Evolutionary conservation across 2,329 filamentous ascomycete genomes (phyloP).

Genomic region (Ceratocystis cubensis): DNA sequence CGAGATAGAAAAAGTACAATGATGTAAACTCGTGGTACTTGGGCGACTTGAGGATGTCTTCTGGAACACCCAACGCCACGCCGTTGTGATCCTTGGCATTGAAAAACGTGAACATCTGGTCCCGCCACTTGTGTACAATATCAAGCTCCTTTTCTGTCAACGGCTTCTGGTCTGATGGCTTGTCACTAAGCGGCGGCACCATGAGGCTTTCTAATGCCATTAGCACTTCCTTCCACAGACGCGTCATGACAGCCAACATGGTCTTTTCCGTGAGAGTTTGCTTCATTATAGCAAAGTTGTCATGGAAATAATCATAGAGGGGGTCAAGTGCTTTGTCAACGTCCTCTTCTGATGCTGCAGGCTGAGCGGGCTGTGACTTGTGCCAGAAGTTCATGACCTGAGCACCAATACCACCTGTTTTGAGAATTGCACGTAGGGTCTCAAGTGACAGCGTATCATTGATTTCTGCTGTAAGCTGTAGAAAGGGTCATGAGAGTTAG

Average conservation of each 20-base stretch:
- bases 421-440: conserved; percentile 62
- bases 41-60: conserved; percentile 85
- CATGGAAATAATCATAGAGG: conserved; percentile 88
- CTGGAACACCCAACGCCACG: conserved; percentile 74
- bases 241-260: conserved; percentile 98
- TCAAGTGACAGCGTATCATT: conserved; percentile 75
- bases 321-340: conserved; percentile 71
- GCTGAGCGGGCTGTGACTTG: conserved; percentile 41
- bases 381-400: conserved; percentile 60
- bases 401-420: conserved; percentile 54
- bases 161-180: conserved; percentile 73
- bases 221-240: conserved; percentile 94
- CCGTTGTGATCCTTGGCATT: conserved; percentile 76
- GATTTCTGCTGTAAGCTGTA: conserved; percentile 79
- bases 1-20: conserved; percentile 97
- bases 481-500: not conserved
- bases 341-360: conserved; percentile 55
- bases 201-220: conserved; percentile 81
- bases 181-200: conserved; percentile 89
- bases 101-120: conserved; percentile 88
- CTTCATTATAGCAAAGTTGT: conserved; percentile 99
- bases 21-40: conserved; percentile 97
- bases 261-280: conserved; percentile 84
- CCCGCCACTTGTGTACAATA: conserved; percentile 87
- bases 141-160: conserved; percentile 81